Base-by-base conservation (phyloP, 805 yeast species). In the Ogataea neopini region DNA sequence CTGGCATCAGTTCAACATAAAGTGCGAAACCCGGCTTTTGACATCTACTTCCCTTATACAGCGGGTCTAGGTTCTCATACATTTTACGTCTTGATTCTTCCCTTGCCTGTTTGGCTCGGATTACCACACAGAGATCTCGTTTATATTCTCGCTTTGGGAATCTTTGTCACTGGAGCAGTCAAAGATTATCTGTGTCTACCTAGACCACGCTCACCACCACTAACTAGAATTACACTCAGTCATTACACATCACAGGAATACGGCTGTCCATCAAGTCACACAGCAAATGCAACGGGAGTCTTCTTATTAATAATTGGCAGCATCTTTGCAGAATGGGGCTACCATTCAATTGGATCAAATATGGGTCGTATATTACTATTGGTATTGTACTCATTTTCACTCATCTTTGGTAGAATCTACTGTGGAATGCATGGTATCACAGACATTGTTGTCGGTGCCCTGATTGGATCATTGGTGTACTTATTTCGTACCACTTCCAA, bases 381-480 rank as follows among this genome's bases (percentile, higher is more conserved):
- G 20, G 47, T 57, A 14, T 40, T 78, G 18, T 90, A 90, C 63
- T 82, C 81, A 59, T 49, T 74, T 30, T 80, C 90, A 6, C 71
- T 94, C 50, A 77, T 87, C 1, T 63, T 81, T 50, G 99, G 99
- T 14, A 74, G 99, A 47, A 60, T 92, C 8, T 92, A 94, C 69
- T 90, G 96, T 64, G 99, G 99, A 3, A 92, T 92, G 99, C 99
- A 94, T 68, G 98, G 99, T 2, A 77, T 87, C 50, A 67, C 86
- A 18, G 99, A 94, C 63, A 73, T 94, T 2, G 43, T 69, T 0
- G 62, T 78, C 15, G 99, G 99, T 5, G 68, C 79, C 0, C 0
- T 77, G 0, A 68, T 89, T 14, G 99, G 99, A 0, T 41, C 69
- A 0, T 32, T 68, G 0, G 71, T 85, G 29, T 79, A 79, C 51